Base-by-base conservation (phyloP, 2,329 filamentous ascomycete species). In the Sphaerostilbella broomeana region DNA sequence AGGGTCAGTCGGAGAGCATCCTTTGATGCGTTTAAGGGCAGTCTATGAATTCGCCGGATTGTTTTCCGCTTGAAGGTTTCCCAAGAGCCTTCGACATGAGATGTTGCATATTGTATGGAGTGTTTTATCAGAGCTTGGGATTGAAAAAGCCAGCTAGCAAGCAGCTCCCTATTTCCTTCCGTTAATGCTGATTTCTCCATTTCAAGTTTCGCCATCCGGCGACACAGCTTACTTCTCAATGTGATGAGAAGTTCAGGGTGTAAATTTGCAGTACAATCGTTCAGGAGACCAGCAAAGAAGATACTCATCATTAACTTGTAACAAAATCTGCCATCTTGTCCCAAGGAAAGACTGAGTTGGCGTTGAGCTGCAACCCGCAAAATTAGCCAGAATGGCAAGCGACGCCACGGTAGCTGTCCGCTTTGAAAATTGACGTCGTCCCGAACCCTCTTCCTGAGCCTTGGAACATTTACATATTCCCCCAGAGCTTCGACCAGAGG, bases 381-480 rank as follows among this genome's bases (percentile, higher is more conserved):
- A 4, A 45, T 22, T 1, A 45, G 13, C 42, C 42, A 45, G 19
- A 45, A 45, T 1, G 42, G 42, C 6, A 35, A 22, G 6, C 42
- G 21, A 10, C 42, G 13, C 42, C 42, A 45, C 4, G 42, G 42
- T 4, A 38, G 2, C 4, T 20, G 8, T 18, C 16, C 7, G 5
- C 22, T 10, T 3, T 4, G 2, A 2, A 45, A 30, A 12, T 42
- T 42, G 1, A 45, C 39, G 11, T 45, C 78, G 35, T 85, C 81
- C 0, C 75, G 67, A 0, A 84, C 68, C 2, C 71, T 64, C 51
- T 86, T 86, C 0, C 61, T 61, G 1, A 82, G 51, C 0, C 62
- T 17, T 0, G 58, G 47, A 0, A 68, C 57, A 72, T 62, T 12
- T 1, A 11, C 16, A 4, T 19, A 30, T 12, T 24, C 15, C 1